A percentile compares a stretch with the other conserved stretches of the same genome.
These are phyloP conservation scores for Exophiala aquamarina DNA, from an alignment of 2,329 filamentous ascomycete genomes.

Conservation along the genomic window DNA sequence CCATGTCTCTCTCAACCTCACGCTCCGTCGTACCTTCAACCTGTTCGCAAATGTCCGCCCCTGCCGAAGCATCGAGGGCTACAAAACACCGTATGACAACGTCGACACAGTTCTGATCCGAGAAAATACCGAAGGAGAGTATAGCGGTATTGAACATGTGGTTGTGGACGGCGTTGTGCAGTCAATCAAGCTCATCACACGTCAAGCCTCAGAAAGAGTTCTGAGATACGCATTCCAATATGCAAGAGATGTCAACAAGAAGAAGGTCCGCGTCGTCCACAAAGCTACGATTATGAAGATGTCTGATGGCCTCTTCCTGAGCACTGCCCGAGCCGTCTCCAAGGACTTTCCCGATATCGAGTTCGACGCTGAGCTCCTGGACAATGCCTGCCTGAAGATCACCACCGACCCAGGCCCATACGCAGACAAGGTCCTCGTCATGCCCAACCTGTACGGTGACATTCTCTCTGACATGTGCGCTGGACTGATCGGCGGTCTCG, in stretches of 20 bases:
- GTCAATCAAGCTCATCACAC: conserved; percentile 98
- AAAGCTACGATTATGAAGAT: conserved; percentile 99
- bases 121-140: conserved; percentile 99
- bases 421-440: conserved; percentile 80
- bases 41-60: conserved; percentile 99
- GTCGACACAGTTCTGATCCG: conserved; percentile 97
- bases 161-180: conserved; percentile 98
- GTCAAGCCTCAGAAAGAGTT: conserved; percentile 89
- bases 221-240: conserved; percentile 98
- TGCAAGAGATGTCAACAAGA: conserved; percentile 87
- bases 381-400: conserved; percentile 99
- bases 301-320: conserved; percentile 95
- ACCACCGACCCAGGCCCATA: conserved; percentile 93
- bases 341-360: conserved; percentile 96
- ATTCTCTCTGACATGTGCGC: conserved; percentile 99
- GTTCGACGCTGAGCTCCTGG: conserved; percentile 95
- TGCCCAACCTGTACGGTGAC: conserved; percentile 98
- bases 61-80: conserved; percentile 93
- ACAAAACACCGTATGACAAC: conserved; percentile 97
- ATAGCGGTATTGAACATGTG: conserved; percentile 98
- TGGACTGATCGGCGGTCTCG: conserved; percentile 95
- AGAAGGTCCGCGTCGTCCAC: conserved; percentile 85
- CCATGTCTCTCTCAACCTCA: conserved; percentile 98
- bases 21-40: conserved; percentile 98
- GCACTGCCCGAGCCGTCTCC: conserved; percentile 77